Percentiles rank a stretch among this genome's conserved stretches.
Conservation (phyloP, 768 basidiomycete genomes). For the Lyophyllum decastes region DNA sequence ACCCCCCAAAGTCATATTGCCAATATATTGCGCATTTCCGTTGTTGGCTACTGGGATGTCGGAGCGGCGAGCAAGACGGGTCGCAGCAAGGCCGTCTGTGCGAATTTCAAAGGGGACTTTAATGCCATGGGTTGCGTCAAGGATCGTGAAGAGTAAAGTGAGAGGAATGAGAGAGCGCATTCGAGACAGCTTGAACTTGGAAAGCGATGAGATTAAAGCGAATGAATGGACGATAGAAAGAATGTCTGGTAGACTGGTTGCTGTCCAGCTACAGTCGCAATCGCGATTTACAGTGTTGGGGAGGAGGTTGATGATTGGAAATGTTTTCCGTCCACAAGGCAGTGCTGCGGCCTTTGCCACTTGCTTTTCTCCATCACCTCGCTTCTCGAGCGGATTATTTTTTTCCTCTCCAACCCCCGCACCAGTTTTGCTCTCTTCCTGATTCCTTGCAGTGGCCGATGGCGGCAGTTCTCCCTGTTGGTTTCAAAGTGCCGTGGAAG, state of each 20-base stretch:
- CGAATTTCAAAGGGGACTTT: conserved; percentile 41
- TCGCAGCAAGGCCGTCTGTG: conserved; percentile 21
- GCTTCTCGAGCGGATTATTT: no score
- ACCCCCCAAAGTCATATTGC: conserved; percentile 71
- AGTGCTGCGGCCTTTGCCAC: background rate
- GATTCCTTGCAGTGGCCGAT: no score
- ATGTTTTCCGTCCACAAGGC: conserved; percentile 4
- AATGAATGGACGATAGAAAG: conserved; percentile 20
- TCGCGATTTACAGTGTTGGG: conserved; percentile 3
- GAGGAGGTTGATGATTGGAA: conserved; percentile 1
- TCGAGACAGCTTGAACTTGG: conserved; percentile 18
- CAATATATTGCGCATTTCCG: conserved; percentile 72
- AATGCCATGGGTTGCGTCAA: conserved; percentile 38
- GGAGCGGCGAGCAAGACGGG: conserved; percentile 30
- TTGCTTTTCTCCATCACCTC: background rate
- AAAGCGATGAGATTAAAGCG: conserved; percentile 21
- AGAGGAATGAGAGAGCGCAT: conserved; percentile 47
- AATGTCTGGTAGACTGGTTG: conserved; percentile 12
- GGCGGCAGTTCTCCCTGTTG: no score
- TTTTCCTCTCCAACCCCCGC: no score
- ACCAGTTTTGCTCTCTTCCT: no score
- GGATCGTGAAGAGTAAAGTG: conserved; percentile 39
- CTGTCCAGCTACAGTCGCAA: conserved; percentile 5
- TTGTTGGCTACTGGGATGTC: conserved; percentile 58
- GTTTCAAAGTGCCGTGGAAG: no score